A percentile compares a stretch with the other conserved stretches of the same genome.
Evolutionary conservation across 192 early-diverging fungal genomes (phyloP).

Genomic region (Backusella australiensis): DNA sequence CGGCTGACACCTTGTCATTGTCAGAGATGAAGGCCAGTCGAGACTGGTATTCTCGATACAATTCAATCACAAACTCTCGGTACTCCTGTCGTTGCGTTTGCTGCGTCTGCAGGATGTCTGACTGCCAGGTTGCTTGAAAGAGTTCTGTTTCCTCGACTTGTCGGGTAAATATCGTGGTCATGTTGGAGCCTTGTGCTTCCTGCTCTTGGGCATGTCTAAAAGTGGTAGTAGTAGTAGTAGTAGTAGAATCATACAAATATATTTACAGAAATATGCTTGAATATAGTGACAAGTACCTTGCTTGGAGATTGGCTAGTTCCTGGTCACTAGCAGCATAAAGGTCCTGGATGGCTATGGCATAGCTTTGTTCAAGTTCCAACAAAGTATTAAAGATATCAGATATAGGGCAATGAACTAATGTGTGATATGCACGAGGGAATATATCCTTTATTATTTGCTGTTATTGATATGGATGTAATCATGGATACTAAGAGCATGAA

Average conservation of each 20-base stretch:
- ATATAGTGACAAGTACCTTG: background rate
- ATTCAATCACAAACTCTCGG: constrained; percentile 53
- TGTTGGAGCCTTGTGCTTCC: constrained; percentile 3
- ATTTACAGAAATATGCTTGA: background rate
- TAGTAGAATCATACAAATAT: background rate
- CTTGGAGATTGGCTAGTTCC: background rate
- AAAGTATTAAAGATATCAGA: constrained; percentile 54
- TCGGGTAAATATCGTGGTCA: constrained; percentile 32
- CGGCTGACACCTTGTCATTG: background rate
- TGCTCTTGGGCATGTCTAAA: constrained; percentile 23
- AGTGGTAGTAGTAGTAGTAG: too few species aligned
- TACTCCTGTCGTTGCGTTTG: constrained; percentile 50
- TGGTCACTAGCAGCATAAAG: constrained; percentile 13
- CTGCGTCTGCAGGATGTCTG: constrained; percentile 49
- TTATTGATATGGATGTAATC: background rate
- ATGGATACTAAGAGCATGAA: background rate
- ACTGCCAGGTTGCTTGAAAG: constrained; percentile 50
- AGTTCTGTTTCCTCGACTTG: constrained; percentile 51
- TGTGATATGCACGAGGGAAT: constrained; percentile 57
- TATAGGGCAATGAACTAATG: constrained; percentile 56
- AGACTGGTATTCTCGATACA: constrained; percentile 49
- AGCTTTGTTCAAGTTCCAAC: constrained; percentile 53
- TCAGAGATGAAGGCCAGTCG: constrained; percentile 14
- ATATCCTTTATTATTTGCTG: constrained; percentile 40
- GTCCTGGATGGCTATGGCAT: constrained; percentile 45